A percentile compares a stretch with the other conserved stretches of the same genome.
These are phyloP conservation scores for Rutidosis leptorrhynchoides DNA, from an alignment of 129 eudicot genomes.

Conservation along the genomic window DNA sequence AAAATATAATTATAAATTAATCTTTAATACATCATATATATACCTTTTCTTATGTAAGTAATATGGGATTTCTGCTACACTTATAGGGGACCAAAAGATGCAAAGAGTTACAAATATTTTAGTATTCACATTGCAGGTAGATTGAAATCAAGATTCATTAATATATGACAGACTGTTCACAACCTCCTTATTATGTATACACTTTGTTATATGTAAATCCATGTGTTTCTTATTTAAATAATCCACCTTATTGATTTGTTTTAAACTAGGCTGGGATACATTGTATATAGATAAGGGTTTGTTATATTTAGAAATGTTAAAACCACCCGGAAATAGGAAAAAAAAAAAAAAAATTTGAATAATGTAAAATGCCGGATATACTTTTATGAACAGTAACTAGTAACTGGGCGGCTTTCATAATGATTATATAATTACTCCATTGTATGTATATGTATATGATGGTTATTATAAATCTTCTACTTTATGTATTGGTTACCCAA, in stretches of 20 bases:
- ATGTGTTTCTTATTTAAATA: neutral
- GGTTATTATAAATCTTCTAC: neutral
- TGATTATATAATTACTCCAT: too few species aligned
- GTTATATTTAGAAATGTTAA: too few species aligned
- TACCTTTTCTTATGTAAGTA: neutral
- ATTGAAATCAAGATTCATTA: neutral
- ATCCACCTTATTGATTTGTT: neutral
- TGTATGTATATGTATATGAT: too few species aligned
- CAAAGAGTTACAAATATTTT: slow-evolving; percentile 2
- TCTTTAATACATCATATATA: neutral
- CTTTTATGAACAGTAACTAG: too few species aligned
- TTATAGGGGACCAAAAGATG: slow-evolving; percentile 8
- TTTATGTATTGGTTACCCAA: neutral
- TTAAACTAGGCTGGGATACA: too few species aligned
- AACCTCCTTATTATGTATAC: neutral
- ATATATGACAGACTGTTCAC: slow-evolving; percentile 17
- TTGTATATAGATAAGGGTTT: too few species aligned
- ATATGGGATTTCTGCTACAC: neutral
- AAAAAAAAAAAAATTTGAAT: too few species aligned
- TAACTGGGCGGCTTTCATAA: too few species aligned
- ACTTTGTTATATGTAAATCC: neutral
- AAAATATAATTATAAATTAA: slow-evolving; percentile 5
- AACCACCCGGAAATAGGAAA: too few species aligned
- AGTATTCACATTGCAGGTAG: slow-evolving; percentile 25
- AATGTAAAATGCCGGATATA: too few species aligned